A percentile compares a stretch with the other conserved stretches of the same genome.
Evolutionary conservation across 495 filamentous ascomycete genomes (phyloP).

Genomic region (Astrothelium macrocarpum): DNA sequence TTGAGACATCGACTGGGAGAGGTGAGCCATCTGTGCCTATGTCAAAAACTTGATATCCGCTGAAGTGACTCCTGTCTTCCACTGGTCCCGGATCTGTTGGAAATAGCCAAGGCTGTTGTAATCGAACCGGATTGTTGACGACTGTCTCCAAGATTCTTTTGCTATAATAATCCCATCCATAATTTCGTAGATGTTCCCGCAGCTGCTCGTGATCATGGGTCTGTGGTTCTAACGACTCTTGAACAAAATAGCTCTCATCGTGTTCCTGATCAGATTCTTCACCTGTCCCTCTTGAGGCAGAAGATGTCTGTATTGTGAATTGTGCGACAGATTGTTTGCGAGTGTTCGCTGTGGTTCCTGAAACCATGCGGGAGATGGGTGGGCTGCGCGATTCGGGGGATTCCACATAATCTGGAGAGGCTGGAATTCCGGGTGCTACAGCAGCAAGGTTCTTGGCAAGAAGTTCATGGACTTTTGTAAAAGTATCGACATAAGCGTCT

Average conservation of each 20-base stretch:
- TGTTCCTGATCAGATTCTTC: constrained; percentile 21
- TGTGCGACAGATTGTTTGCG: background rate
- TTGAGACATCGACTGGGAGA: constrained; percentile 22
- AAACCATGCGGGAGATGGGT: background rate
- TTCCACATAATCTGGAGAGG: background rate
- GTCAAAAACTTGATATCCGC: constrained; percentile 43
- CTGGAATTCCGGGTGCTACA: background rate
- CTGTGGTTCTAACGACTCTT: constrained; percentile 15
- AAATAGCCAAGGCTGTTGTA: constrained; percentile 29
- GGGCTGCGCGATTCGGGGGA: background rate
- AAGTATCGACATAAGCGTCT: constrained; percentile 15
- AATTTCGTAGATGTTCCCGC: constrained; percentile 24
- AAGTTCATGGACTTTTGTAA: constrained; percentile 13
- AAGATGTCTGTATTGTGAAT: constrained; percentile 11
- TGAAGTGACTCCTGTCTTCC: constrained; percentile 32
- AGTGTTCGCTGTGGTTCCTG: background rate
- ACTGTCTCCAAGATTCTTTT: constrained; percentile 30
- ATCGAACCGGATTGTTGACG: constrained; percentile 28
- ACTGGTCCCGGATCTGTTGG: constrained; percentile 21
- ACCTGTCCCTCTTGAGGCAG: constrained; percentile 10
- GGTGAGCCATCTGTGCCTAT: constrained; percentile 36
- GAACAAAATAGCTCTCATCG: constrained; percentile 24
- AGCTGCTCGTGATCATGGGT: constrained; percentile 23
- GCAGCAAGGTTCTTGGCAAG: constrained; percentile 10
- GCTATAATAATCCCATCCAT: constrained; percentile 29